phyloP scores from a whole-genome alignment of 2,329 filamentous ascomycete species.

The Calonectria ilicicola region DNA sequence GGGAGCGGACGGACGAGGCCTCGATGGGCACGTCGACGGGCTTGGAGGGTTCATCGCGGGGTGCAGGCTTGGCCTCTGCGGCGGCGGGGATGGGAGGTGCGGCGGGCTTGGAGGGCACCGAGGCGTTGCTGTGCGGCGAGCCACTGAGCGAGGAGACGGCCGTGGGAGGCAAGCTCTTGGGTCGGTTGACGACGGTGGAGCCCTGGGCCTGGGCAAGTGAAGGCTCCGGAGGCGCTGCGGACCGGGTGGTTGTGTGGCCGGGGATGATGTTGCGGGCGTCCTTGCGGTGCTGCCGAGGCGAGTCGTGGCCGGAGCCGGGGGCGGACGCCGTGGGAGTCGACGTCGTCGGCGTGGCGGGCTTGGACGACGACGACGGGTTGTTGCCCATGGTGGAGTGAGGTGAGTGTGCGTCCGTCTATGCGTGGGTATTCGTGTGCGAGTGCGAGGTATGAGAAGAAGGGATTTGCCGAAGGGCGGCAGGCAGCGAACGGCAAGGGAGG shows the following conservation, averaged over 20 bases:
- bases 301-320: slow-evolving; percentile 43
- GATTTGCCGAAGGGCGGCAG: not conserved
- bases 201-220: slow-evolving; percentile 72
- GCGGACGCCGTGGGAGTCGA: slow-evolving; percentile 36
- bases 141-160: slow-evolving; percentile 62
- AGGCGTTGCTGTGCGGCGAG: slow-evolving; percentile 56
- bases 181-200: slow-evolving; percentile 62
- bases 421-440: not conserved
- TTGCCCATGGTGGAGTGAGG: slow-evolving; percentile 54
- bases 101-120: slow-evolving; percentile 41
- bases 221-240: slow-evolving; percentile 70
- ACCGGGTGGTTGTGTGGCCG: slow-evolving; percentile 66
- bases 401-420: not conserved
- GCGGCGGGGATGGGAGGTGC: slow-evolving; percentile 33
- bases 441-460: not conserved
- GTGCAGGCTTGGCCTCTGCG: slow-evolving; percentile 27
- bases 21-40: slow-evolving; percentile 69
- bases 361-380: slow-evolving; percentile 53
- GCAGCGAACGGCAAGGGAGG: not conserved
- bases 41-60: slow-evolving; percentile 59
- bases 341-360: slow-evolving; percentile 49
- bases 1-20: slow-evolving; percentile 50
- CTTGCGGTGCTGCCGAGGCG: slow-evolving; percentile 49
- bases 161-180: slow-evolving; percentile 61
- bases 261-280: slow-evolving; percentile 63